These are phyloP conservation scores for Umbelopsis sp. DNA, from an alignment of 192 early-diverging fungal species.

Conservation along the genomic window DNA sequence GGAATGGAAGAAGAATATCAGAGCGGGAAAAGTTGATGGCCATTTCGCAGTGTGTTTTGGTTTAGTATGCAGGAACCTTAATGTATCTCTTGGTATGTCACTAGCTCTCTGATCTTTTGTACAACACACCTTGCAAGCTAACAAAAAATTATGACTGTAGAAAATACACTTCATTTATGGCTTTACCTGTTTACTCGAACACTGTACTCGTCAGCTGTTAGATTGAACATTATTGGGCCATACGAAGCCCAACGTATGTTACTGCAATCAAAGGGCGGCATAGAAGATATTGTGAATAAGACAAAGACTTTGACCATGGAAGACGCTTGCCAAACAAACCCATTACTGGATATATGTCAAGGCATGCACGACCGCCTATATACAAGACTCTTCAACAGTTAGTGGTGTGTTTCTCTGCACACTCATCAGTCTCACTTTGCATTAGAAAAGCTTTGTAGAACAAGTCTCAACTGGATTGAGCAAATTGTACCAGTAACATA, in stretches of 20 bases:
- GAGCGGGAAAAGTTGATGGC: conserved; percentile 50
- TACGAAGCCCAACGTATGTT: conserved; percentile 83
- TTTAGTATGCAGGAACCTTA: conserved; percentile 60
- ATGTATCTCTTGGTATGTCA: conserved; percentile 56
- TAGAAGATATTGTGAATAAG: conserved; percentile 49
- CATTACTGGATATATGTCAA: conserved; percentile 73
- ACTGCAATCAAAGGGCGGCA: conserved; percentile 55
- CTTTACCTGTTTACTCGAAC: conserved; percentile 87
- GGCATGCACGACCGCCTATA: conserved; percentile 81
- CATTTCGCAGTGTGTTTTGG: conserved; percentile 87
- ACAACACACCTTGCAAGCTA: background rate
- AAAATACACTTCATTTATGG: conserved; percentile 72
- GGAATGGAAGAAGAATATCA: conserved; percentile 40
- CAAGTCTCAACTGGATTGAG: conserved; percentile 15
- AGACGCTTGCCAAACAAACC: conserved; percentile 67
- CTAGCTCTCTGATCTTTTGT: background rate
- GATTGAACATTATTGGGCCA: conserved; percentile 89
- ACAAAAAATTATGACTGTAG: conserved; percentile 32
- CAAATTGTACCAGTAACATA: background rate
- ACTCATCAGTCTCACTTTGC: background rate
- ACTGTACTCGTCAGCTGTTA: conserved; percentile 84
- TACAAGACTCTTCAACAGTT: conserved; percentile 80
- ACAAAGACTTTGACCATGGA: conserved; percentile 54
- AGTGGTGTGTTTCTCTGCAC: background rate
- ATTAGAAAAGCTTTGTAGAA: background rate